These are phyloP conservation scores for Wallacemonas collosoma DNA, from an alignment of 208 protist species.

Conservation along the genomic window DNA sequence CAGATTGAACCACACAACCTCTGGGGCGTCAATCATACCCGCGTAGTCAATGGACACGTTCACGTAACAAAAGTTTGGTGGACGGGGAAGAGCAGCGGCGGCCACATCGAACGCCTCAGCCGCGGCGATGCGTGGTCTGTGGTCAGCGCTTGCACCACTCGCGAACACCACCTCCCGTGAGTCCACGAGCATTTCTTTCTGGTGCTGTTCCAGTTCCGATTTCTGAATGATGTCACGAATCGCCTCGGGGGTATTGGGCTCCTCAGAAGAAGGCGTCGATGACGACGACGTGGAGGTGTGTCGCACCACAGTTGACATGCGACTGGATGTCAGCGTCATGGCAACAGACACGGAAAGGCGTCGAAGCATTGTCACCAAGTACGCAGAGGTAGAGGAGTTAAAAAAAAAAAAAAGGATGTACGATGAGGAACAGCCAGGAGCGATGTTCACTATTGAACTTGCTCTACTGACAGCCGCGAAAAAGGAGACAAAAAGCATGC, in stretches of 20 bases:
- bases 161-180: slow-evolving; percentile 75
- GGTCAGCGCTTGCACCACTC: slow-evolving; percentile 71
- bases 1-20: slow-evolving; percentile 88
- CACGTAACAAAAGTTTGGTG: slow-evolving; percentile 88
- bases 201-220: slow-evolving; percentile 51
- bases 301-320: not conserved
- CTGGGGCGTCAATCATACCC: slow-evolving; percentile 81
- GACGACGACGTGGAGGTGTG: not conserved
- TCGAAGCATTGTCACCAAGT: not conserved
- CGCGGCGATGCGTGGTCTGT: slow-evolving; percentile 79
- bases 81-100: slow-evolving; percentile 67
- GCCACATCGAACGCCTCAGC: slow-evolving; percentile 88
- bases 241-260: slow-evolving; percentile 43
- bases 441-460: too few relatives aligned
- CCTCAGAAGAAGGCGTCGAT: slow-evolving; percentile 20
- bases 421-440: not conserved
- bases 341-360: not conserved
- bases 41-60: slow-evolving; percentile 78
- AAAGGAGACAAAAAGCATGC: too few relatives aligned
- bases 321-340: not conserved
- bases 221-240: slow-evolving; percentile 59
- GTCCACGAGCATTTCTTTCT: slow-evolving; percentile 64
- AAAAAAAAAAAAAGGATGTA: slow-evolving; percentile 10
- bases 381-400: not conserved
- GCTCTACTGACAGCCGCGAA: too few relatives aligned